Base-by-base conservation (phyloP, 2,329 filamentous ascomycete species). In the Akanthomyces dipterigenus region DNA sequence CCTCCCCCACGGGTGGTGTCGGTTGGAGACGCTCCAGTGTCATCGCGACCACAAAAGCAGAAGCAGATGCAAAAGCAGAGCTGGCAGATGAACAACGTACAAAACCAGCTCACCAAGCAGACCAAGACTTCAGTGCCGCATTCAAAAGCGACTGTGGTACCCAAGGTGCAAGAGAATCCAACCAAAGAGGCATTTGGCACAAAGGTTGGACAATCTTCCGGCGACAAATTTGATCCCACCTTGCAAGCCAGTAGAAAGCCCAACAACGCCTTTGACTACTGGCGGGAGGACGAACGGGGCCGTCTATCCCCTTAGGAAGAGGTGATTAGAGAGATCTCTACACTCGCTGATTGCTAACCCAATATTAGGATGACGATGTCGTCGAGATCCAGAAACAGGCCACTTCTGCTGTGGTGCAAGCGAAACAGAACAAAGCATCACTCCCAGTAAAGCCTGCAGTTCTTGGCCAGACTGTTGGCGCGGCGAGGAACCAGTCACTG, bases 261-360 rank as follows among this genome's bases (percentile, higher is more conserved):
- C 8, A 16, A 5, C n/a, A n/a, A 22, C n/a, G 22, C 2, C n/a
- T 54, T 31, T 34, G 6, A 22, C 9, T 3, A 31, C 5, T 28
- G 42, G 49, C 49, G 26, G 16, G 48, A 26, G 14, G 1, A 7
- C 16, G 49, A 60, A 40, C 28, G n/a, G 11, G 69, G 68, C 34
- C 65, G 69, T 24, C 61, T 71, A 24, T 69, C 68, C 26, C 66
- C 69, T 38, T 71, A 67, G 69, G 65, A 67, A 42, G 65, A 66
- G 42, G 68, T 69, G 36, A 62, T 63, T n/a, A 9, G 6, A 45
- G 2, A 28, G 12, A 7, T 62, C 38, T 49, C 7, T 4, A 48
- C 31, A 8, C 9, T 20, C 7, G 6, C 61, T 64, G 5, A 18
- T 40, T 3, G 22, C 38, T 60, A n/a, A 60, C 42, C 12, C 5